Base-by-base conservation (phyloP, 345 rosid species). In the Lepidium africanum region DNA sequence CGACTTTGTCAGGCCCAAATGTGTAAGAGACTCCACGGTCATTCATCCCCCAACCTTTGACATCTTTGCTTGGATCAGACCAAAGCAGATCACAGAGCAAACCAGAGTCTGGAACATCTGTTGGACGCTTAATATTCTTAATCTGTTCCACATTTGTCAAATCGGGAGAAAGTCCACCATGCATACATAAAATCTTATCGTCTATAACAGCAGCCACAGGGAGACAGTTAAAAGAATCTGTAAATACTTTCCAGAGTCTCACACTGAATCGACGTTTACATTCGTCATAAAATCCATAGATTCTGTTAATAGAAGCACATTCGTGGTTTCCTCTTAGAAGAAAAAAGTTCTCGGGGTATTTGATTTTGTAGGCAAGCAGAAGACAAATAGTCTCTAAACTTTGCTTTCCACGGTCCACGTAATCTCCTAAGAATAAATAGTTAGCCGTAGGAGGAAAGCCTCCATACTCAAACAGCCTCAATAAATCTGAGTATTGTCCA, bases 141-240 rank as follows among this genome's bases (percentile, higher is more conserved):
- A 91, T 92, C 77, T 89, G 86, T 73, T 91, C 90, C 81, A 92
- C 77, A 51, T 79, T 68, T 30, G 80, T 74, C 78, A 92, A 74
- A 55, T 89, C 94, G 40, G 96, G 98, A 75, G 97, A 91, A 56
- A 91, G 90, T 3, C 96, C 97, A 63, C 96, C 97, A 41, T 91
- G 97, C 97, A 91, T 91, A 78, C 97, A 91, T 78, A 91, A 67
- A 65, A 91, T 91, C 77, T 89, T 91, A 54, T 89, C 97, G 37
- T 91, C 97, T 67, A 92, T 87, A n/a, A 87, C 82, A 72, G 92
- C 98, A 66, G 96, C 96, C 65, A 92, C 92, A 1, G 98, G 98
- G 49, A 92, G 94, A 76, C 98, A 92, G 80, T 92, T 89, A 55
- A 92, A 92, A 79, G 90, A 89, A 36, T 89, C 96, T 3, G 98